Evolutionary conservation across 2,329 filamentous ascomycete species (phyloP).

Genomic region (Pyricularia sp.): DNA sequence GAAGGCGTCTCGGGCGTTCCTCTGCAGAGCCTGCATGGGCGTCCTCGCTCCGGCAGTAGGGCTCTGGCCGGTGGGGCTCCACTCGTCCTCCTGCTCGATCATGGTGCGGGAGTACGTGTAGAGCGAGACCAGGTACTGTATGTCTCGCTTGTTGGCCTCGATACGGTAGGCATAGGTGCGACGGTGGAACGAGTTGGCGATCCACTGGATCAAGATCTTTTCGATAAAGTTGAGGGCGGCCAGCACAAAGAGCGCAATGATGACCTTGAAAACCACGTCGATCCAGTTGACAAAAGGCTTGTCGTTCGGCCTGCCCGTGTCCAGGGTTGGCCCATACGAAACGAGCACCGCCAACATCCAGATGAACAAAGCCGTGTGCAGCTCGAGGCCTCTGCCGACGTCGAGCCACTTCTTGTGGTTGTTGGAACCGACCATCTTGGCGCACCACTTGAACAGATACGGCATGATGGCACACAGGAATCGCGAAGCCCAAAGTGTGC

Average conservation of each 20-base stretch:
- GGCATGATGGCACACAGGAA: constrained; percentile 44
- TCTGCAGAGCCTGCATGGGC: constrained; percentile 63
- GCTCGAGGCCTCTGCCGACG: constrained; percentile 73
- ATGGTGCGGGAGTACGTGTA: constrained; percentile 70
- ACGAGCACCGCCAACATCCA: constrained; percentile 85
- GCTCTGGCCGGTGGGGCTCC: constrained; percentile 31
- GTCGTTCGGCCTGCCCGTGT: constrained; percentile 31
- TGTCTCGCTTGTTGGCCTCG: constrained; percentile 85
- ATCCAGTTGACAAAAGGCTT: constrained; percentile 56
- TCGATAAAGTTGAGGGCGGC: constrained; percentile 75
- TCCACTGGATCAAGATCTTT: constrained; percentile 91
- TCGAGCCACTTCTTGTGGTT: constrained; percentile 91
- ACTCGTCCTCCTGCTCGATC: constrained; percentile 42
- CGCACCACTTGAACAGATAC: constrained; percentile 36
- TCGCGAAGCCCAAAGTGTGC: constrained; percentile 72
- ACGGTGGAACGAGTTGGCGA: constrained; percentile 86
- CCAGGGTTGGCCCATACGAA: constrained; percentile 75
- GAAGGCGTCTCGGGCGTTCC: constrained; percentile 65
- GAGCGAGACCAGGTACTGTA: constrained; percentile 46
- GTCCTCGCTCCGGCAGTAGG: constrained; percentile 50
- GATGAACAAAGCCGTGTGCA: constrained; percentile 79
- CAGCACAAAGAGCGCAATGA: constrained; percentile 76
- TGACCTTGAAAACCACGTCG: constrained; percentile 70
- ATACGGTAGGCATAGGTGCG: constrained; percentile 87
- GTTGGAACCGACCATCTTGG: constrained; percentile 70